Conservation (phyloP, 257 asterid species). For the Fraxinus anomala region DNA sequence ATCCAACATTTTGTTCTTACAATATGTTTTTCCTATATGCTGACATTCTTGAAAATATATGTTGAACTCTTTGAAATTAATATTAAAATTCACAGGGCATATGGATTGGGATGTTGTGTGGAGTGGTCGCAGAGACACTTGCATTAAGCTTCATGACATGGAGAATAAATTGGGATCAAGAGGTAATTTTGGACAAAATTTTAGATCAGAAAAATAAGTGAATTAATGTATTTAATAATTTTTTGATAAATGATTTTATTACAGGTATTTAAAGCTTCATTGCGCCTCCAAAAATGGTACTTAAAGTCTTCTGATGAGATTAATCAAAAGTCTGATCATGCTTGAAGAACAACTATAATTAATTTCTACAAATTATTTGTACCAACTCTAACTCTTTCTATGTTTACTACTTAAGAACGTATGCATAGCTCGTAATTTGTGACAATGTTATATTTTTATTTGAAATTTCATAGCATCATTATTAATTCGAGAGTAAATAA, state of each 20-base stretch:
- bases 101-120: conserved; percentile 67
- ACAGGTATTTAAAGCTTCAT: conserved; percentile 47
- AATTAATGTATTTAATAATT: neutral
- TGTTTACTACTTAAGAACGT: neutral
- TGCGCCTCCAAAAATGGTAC: conserved; percentile 54
- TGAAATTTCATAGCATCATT: too few species aligned
- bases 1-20: neutral
- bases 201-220: too few species aligned
- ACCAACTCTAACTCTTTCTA: neutral
- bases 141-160: conserved; percentile 54
- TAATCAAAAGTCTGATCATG: conserved; percentile 31
- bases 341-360: conserved; percentile 22
- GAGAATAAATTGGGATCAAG: conserved; percentile 57
- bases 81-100: conserved; percentile 43
- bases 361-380: neutral
- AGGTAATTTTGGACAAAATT: conserved; percentile 30
- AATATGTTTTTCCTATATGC: too few species aligned
- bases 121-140: conserved; percentile 44
- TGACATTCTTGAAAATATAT: neutral
- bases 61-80: neutral
- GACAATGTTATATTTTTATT: too few species aligned
- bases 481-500: too few species aligned
- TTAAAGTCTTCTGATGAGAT: conserved; percentile 54
- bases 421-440: too few species aligned
- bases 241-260: neutral